Base-by-base conservation (phyloP, 1,284 basidiomycete genomes). In the Heterobasidion parviporum region DNA sequence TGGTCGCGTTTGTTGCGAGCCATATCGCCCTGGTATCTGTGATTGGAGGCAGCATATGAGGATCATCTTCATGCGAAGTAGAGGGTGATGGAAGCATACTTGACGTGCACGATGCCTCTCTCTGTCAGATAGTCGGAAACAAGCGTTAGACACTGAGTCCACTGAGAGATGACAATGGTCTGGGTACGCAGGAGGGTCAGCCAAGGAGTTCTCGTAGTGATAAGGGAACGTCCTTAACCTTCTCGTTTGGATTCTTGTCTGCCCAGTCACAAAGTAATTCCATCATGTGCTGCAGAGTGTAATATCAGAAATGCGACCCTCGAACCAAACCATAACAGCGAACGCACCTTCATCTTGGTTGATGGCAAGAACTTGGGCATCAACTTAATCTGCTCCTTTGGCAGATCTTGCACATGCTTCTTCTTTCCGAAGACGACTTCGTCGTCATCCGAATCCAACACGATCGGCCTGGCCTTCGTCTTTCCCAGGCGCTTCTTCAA, bases 21-120 rank as follows among this genome's bases (percentile, higher is more conserved):
- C 82, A 85, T 85, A 57, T 78, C 70, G n/a, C 82, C 82, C 67
- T 82, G 80, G 59, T 81, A 82, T 56, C 79, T 81, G 38, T 26
- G 26, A 26, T 26, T 6, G 26, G 26, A 26, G 26, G 26, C 33
- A 34, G 9, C 15, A 14, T 44, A 47, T 54, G 54, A 41, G 34
- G 54, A 26, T 52, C 50, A 47, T 10, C 14, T 20, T 32, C 8
- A 51, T 43, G 35, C 8, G 38, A 43, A 45, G 9, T 54, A 15
- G n/a, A 41, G 34, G 15, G 34, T 53, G 7, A 38, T 7, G 35
- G 14, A 43, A 53, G 49, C 69, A 32, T 63, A 85, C 74, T 79
- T 79, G 59, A 83, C 76, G 61, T 81, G 78, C 3, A 68, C 60
- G 56, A 83, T 72, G 6, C 70, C 70, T 16, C 74, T 70, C 63